Conservation (phyloP, 2,329 filamentous ascomycete species). For the Graphilbum sp. region DNA sequence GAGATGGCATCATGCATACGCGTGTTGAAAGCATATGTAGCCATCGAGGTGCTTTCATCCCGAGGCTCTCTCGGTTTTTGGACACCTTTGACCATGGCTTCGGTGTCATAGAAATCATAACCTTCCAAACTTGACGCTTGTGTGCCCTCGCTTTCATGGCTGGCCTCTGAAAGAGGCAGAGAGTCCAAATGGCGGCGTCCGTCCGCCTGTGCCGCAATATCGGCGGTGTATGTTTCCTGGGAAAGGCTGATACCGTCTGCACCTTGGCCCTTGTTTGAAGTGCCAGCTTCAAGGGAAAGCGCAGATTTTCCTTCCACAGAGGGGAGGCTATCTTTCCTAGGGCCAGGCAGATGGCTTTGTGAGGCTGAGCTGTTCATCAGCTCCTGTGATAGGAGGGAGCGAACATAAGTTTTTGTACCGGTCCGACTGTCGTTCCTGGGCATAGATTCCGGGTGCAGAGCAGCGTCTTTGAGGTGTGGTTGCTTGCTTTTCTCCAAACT, state of each 20-base stretch:
- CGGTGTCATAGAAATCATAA: slow-evolving; percentile 49
- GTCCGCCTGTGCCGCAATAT: slow-evolving; percentile 11
- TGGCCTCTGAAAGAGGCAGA: slow-evolving; percentile 30
- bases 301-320: no score
- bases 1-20: no score
- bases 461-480: no score
- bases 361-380: slow-evolving; percentile 47
- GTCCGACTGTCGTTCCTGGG: not conserved
- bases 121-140: slow-evolving; percentile 39
- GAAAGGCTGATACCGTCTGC: no score
- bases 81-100: slow-evolving; percentile 33
- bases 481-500: no score
- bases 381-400: slow-evolving; percentile 36
- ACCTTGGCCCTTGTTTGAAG: no score
- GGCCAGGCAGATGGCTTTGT: no score
- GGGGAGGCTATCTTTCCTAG: no score
- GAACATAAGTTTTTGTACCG: slow-evolving; percentile 12
- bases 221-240: no score
- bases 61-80: slow-evolving; percentile 28
- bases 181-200: slow-evolving; percentile 31
- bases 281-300: no score
- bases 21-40: no score
- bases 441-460: no score
- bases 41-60: slow-evolving; percentile 18
- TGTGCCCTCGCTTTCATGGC: slow-evolving; percentile 29